Conservation (phyloP, 108 stramenopile genomes). For the Skeletonema tropicum region DNA sequence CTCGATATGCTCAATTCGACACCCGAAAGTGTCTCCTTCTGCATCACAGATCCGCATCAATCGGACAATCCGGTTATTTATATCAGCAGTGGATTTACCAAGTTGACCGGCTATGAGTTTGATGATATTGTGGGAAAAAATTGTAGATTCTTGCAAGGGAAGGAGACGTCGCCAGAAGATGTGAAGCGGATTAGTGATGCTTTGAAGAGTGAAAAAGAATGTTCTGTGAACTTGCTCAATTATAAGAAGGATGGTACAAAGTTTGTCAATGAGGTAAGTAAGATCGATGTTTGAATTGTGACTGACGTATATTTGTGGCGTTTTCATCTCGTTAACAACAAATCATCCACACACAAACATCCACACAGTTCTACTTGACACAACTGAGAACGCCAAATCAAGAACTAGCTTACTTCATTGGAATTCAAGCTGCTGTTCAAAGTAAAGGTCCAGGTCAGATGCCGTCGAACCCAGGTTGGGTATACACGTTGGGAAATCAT, state of each 20-base stretch:
- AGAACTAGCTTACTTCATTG: conserved; percentile 26
- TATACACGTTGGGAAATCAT: conserved; percentile 30
- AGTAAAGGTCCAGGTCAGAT: conserved; percentile 21
- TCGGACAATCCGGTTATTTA: conserved; percentile 43
- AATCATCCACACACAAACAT: too few relatives aligned
- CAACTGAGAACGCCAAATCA: conserved; percentile 7
- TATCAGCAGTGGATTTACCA: conserved; percentile 36
- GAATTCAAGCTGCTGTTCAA: conserved; percentile 23
- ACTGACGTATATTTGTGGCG: too few relatives aligned
- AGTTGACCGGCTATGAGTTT: conserved; percentile 33
- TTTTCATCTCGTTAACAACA: too few relatives aligned
- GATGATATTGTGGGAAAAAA: conserved; percentile 40
- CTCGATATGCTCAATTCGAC: conserved; percentile 47
- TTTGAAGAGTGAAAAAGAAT: conserved; percentile 18
- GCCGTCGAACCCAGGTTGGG: conserved; percentile 32
- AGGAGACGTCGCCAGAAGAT: conserved; percentile 13
- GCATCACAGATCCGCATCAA: conserved; percentile 42
- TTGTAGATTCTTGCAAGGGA: conserved; percentile 47
- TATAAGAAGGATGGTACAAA: conserved; percentile 31
- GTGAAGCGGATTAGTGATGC: conserved; percentile 17
- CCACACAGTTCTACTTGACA: conserved; percentile 15
- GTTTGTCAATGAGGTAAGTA: conserved; percentile 27
- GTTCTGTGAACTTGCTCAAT: conserved; percentile 30
- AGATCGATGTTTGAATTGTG: too few relatives aligned
- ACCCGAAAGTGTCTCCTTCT: conserved; percentile 31